These are phyloP conservation scores for Nemania sp. DNA, from an alignment of 2,329 filamentous ascomycete genomes.

Conservation along the genomic window DNA sequence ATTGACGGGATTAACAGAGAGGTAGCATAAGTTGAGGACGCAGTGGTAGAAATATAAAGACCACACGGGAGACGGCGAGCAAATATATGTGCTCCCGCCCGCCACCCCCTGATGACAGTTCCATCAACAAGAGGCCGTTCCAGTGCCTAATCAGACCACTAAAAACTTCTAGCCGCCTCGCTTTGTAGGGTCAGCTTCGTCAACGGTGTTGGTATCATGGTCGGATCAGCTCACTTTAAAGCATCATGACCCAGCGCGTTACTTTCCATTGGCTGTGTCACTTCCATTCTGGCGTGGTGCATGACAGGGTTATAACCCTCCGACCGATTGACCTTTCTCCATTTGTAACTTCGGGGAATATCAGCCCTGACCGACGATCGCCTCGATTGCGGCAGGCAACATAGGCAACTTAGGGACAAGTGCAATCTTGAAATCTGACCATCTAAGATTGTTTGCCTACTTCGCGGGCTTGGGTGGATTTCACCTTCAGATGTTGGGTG, in stretches of 20 bases:
- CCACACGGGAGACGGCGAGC: constrained; percentile 30
- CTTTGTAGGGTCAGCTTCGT: constrained; percentile 35
- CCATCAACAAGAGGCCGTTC: constrained; percentile 36
- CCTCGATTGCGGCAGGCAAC: constrained; percentile 24
- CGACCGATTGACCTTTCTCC: constrained; percentile 34
- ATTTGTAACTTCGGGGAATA: constrained; percentile 34
- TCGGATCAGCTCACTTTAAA: constrained; percentile 39
- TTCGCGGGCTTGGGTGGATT: constrained; percentile 7
- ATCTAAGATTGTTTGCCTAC: constrained; percentile 17
- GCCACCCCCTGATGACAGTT: constrained; percentile 33
- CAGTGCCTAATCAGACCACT: constrained; percentile 37
- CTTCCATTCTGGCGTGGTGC: constrained; percentile 33
- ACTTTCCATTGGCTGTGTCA: constrained; percentile 38
- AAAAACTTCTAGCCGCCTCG: constrained; percentile 31
- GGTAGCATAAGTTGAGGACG: constrained; percentile 23
- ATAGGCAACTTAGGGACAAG: background rate
- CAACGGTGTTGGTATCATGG: constrained; percentile 27
- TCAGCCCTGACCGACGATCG: constrained; percentile 31
- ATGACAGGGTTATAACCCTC: constrained; percentile 36
- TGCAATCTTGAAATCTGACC: constrained; percentile 11
- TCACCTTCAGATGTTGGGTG: constrained; percentile 4
- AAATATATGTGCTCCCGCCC: constrained; percentile 36
- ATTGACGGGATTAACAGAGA: background rate
- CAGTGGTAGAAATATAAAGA: constrained; percentile 14
- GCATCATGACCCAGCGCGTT: constrained; percentile 38